Conservation (phyloP, 106 monocot genomes). For the Ottelia alismoides region DNA sequence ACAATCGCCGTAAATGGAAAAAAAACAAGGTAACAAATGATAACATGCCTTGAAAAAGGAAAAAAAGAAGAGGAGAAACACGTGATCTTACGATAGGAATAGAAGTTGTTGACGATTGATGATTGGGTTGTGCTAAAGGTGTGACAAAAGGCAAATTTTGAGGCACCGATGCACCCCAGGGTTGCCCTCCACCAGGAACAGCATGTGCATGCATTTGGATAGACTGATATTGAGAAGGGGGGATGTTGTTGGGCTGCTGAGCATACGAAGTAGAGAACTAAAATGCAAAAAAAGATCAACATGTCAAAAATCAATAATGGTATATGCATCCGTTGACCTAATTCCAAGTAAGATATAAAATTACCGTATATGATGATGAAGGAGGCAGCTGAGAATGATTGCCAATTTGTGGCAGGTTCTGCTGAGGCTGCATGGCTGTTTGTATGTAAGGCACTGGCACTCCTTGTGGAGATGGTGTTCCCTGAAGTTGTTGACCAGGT, state of each 20-base stretch:
- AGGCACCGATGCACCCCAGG: slow-evolving; percentile 36
- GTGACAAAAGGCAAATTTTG: slow-evolving; percentile 37
- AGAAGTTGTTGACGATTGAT: slow-evolving; percentile 14
- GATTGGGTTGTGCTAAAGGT: slow-evolving; percentile 24
- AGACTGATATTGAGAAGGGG: slow-evolving; percentile 40
- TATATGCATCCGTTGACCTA: not conserved
- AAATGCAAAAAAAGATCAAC: not conserved
- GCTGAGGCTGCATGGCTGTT: slow-evolving; percentile 39
- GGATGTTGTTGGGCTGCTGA: slow-evolving; percentile 25
- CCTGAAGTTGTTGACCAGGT: slow-evolving; percentile 28
- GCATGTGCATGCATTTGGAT: slow-evolving; percentile 28
- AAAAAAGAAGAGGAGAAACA: too few relatives aligned
- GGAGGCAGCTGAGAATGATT: slow-evolving; percentile 32
- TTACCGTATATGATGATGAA: slow-evolving; percentile 73
- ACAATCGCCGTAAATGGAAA: too few relatives aligned
- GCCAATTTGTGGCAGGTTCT: slow-evolving; percentile 20
- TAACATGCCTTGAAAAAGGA: too few relatives aligned
- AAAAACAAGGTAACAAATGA: too few relatives aligned
- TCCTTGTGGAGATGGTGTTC: slow-evolving; percentile 33
- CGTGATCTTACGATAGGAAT: slow-evolving; percentile 1
- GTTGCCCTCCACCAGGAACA: slow-evolving; percentile 29
- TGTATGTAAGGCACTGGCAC: slow-evolving; percentile 49
- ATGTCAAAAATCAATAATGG: not conserved
- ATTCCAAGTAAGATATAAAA: not conserved
- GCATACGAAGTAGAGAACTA: slow-evolving; percentile 73